Evolutionary conservation across 2,329 filamentous ascomycete species (phyloP).

Genomic region (Neonectria faginata): DNA sequence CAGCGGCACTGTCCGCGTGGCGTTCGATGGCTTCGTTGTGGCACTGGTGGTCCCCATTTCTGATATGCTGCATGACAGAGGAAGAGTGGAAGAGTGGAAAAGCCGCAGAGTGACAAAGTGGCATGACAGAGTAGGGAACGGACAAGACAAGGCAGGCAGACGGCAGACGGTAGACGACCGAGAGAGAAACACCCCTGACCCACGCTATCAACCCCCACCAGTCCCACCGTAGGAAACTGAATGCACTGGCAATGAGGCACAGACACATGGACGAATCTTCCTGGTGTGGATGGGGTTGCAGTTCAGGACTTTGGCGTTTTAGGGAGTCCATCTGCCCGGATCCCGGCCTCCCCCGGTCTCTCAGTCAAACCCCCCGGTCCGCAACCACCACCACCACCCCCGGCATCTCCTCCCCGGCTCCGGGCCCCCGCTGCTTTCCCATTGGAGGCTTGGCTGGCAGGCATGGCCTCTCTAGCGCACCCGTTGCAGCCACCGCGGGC

Average conservation of each 20-base stretch:
- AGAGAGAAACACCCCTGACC: neutral
- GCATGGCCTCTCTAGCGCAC: neutral
- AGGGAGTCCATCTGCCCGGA: slow-evolving; percentile 14
- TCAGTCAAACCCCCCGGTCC: neutral
- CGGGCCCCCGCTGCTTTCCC: slow-evolving; percentile 1
- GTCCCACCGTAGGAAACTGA: neutral
- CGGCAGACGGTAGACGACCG: neutral
- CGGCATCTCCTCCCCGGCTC: slow-evolving; percentile 7
- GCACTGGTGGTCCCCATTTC: slow-evolving; percentile 4
- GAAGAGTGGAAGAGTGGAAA: neutral
- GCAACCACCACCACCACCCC: neutral
- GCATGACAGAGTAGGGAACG: too few species aligned
- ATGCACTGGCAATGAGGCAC: neutral
- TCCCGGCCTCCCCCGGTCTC: slow-evolving; percentile 16
- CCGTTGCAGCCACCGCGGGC: neutral
- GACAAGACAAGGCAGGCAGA: too few species aligned
- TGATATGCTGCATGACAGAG: slow-evolving; percentile 14
- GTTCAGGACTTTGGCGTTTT: slow-evolving; percentile 20
- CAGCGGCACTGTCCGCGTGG: slow-evolving; percentile 6
- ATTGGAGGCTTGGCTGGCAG: neutral
- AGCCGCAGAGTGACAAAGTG: neutral
- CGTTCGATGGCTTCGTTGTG: neutral
- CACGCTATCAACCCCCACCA: neutral
- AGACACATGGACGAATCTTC: neutral
- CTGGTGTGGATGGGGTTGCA: slow-evolving; percentile 17